Conservation (phyloP, 2,329 filamentous ascomycete genomes). For the Alternaria sp. region DNA sequence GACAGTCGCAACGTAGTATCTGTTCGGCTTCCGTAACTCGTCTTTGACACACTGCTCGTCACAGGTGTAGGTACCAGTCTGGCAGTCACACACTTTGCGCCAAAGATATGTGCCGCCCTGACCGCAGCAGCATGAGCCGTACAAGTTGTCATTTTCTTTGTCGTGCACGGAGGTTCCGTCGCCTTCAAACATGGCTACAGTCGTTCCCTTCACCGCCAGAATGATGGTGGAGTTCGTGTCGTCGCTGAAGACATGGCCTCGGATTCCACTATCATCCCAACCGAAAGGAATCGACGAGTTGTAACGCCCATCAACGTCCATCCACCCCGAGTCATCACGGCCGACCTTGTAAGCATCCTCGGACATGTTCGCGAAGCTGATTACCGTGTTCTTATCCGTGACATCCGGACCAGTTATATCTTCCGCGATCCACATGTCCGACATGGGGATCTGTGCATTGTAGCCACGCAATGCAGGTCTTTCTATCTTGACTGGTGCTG, state of each 20-base stretch:
- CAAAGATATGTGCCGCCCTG: constrained; percentile 50
- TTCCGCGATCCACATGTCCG: constrained; percentile 43
- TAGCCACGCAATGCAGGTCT: constrained; percentile 32
- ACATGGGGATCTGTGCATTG: constrained; percentile 39
- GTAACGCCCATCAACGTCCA: constrained; percentile 44
- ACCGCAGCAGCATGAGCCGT: constrained; percentile 49
- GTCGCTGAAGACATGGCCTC: constrained; percentile 50
- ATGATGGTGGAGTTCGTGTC: constrained; percentile 47
- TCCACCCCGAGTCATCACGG: constrained; percentile 46
- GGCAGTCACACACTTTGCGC: constrained; percentile 48
- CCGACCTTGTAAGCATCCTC: constrained; percentile 50
- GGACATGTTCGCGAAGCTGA: constrained; percentile 50
- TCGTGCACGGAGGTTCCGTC: constrained; percentile 49
- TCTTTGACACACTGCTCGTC: constrained; percentile 47
- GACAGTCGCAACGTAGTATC: constrained; percentile 45
- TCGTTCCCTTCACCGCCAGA: constrained; percentile 48
- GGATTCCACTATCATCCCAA: constrained; percentile 50
- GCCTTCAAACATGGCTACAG: constrained; percentile 49
- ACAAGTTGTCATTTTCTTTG: constrained; percentile 51
- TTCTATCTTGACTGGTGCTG: constrained; percentile 42
- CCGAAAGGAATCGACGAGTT: constrained; percentile 47
- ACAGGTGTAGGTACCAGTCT: constrained; percentile 48
- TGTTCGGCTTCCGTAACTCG: constrained; percentile 44
- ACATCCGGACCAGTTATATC: constrained; percentile 45
- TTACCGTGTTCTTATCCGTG: constrained; percentile 45